These are phyloP conservation scores for Salix purpurea DNA, from an alignment of 345 rosid genomes.

Conservation along the genomic window DNA sequence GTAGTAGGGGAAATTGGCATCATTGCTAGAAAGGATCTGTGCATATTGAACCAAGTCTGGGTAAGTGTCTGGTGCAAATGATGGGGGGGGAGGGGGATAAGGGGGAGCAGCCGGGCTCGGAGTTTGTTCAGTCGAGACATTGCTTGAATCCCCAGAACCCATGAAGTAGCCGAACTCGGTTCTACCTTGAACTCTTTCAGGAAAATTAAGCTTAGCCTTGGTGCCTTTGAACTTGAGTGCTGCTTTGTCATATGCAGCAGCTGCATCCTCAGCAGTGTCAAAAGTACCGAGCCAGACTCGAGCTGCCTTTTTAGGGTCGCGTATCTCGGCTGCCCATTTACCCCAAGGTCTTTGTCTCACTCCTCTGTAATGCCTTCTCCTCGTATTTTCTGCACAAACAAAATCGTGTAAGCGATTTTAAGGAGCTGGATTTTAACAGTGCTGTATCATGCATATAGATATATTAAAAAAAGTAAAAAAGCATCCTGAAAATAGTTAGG, in stretches of 20 bases:
- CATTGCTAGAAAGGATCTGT: constrained; percentile 65
- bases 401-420: background rate
- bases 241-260: constrained; percentile 59
- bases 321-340: constrained; percentile 31
- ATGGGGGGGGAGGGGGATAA: constrained; percentile 21
- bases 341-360: constrained; percentile 34
- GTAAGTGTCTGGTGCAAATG: constrained; percentile 32
- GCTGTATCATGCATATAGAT: background rate
- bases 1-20: constrained; percentile 50
- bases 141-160: constrained; percentile 9
- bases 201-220: constrained; percentile 90
- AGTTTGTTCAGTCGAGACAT: constrained; percentile 7
- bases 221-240: constrained; percentile 92
- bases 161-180: constrained; percentile 25
- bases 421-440: background rate
- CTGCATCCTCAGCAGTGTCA: constrained; percentile 33
- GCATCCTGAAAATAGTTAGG: background rate
- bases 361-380: constrained; percentile 69
- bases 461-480: background rate
- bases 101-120: background rate
- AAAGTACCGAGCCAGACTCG: constrained; percentile 32
- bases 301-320: constrained; percentile 31
- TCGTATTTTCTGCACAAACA: constrained; percentile 43
- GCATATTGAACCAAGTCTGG: constrained; percentile 74
- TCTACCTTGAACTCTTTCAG: constrained; percentile 64